Evolutionary conservation across 768 basidiomycete genomes (phyloP).

Genomic region (Mycena crocata): DNA sequence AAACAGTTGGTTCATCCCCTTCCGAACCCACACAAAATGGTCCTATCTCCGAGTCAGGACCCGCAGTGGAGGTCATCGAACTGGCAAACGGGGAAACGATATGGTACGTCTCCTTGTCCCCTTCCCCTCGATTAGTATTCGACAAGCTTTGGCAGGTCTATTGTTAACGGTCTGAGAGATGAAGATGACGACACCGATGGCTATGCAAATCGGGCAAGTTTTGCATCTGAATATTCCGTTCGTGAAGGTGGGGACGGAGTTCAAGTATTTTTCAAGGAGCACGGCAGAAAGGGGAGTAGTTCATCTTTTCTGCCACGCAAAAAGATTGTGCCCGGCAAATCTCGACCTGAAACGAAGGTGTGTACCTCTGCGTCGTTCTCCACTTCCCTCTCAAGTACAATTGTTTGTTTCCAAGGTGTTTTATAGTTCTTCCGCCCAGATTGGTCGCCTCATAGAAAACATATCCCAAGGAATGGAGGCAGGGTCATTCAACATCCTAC

Average conservation of each 20-base stretch:
- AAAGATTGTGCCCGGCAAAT: constrained; percentile 63
- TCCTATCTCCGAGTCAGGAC: constrained; percentile 58
- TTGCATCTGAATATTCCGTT: constrained; percentile 78
- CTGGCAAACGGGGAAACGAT: constrained; percentile 90
- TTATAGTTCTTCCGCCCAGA: constrained; percentile 80
- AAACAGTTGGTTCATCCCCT: constrained; percentile 44
- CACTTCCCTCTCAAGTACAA: constrained; percentile 39
- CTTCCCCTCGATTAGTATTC: constrained; percentile 22
- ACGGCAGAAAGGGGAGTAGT: constrained; percentile 73
- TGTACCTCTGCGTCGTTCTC: constrained; percentile 38
- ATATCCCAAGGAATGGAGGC: constrained; percentile 86
- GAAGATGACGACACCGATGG: constrained; percentile 74
- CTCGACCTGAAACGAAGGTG: constrained; percentile 89
- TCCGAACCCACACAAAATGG: constrained; percentile 46
- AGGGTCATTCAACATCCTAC: constrained; percentile 84
- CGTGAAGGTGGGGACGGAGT: constrained; percentile 67
- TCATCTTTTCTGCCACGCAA: constrained; percentile 72
- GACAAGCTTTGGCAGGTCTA: constrained; percentile 63
- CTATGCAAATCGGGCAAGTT: constrained; percentile 76
- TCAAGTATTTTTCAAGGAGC: constrained; percentile 83
- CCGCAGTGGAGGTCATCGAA: constrained; percentile 84
- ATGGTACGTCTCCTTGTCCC: constrained; percentile 64
- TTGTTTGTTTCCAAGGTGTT: constrained; percentile 63
- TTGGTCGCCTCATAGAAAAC: constrained; percentile 85
- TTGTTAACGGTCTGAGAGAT: constrained; percentile 86